Conservation (phyloP, 1,284 basidiomycete species). For the Pseudozyma tsukubaensis region DNA sequence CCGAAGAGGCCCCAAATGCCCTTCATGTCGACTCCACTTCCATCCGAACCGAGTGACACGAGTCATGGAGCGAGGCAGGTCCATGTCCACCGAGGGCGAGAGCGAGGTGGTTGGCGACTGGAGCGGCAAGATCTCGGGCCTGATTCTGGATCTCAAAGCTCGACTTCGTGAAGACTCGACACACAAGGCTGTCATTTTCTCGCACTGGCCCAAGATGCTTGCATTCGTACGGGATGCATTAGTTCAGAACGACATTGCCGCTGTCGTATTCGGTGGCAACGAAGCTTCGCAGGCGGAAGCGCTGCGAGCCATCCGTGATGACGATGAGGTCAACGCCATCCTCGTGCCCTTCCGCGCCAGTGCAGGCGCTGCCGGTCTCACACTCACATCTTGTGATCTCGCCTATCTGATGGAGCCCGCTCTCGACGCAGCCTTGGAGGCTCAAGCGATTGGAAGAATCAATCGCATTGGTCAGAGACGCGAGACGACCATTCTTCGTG, state of each 20-base stretch:
- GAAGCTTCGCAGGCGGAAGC: slow-evolving; percentile 39
- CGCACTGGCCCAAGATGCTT: slow-evolving; percentile 54
- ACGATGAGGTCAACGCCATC: slow-evolving; percentile 38
- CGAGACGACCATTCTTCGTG: slow-evolving; percentile 45
- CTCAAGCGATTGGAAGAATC: slow-evolving; percentile 49
- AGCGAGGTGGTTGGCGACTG: slow-evolving; percentile 37
- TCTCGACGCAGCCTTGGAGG: slow-evolving; percentile 48
- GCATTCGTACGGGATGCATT: slow-evolving; percentile 41
- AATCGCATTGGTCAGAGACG: slow-evolving; percentile 53
- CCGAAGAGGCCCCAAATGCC: slow-evolving; percentile 18
- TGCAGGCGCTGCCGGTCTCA: slow-evolving; percentile 57
- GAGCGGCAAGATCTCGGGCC: slow-evolving; percentile 55
- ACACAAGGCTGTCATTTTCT: slow-evolving; percentile 55
- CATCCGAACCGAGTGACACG: slow-evolving; percentile 31
- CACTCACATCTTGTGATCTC: slow-evolving; percentile 49
- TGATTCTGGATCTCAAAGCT: slow-evolving; percentile 41
- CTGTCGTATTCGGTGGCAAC: slow-evolving; percentile 43
- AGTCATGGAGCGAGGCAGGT: slow-evolving; percentile 36
- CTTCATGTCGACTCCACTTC: slow-evolving; percentile 39
- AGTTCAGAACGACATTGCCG: slow-evolving; percentile 34
- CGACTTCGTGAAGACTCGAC: slow-evolving; percentile 32
- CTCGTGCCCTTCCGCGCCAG: slow-evolving; percentile 50
- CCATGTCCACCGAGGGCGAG: slow-evolving; percentile 13
- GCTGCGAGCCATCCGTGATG: slow-evolving; percentile 48
- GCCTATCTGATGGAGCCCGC: slow-evolving; percentile 55